Base-by-base conservation (phyloP, 140 eudicot genomes). In the Flaveria floridana region DNA sequence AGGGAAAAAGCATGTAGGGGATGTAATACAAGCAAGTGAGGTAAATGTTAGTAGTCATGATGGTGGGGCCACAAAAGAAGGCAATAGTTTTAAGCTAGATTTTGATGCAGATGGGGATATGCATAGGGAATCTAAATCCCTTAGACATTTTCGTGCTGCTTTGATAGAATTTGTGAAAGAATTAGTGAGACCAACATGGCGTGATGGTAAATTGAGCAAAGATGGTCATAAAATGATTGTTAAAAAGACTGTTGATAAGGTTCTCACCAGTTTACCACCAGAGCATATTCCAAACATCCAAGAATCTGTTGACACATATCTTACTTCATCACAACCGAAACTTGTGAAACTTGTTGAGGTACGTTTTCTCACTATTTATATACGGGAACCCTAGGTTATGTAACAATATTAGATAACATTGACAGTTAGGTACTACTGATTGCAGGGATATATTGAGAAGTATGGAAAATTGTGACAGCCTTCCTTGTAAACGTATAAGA, bases 341-440 rank as follows among this genome's bases (percentile, higher is more conserved):
- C 83, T 95, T n/a, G 61, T 72, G 61, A 95, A 95, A 83, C 92
- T 95, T 47, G 91, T 95, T 70, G 95, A 95, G 97, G 99, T 95
- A 72, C 82, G 92, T 89, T 71, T 84, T 28, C 76, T 25, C 28
- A 65, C 44, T 73, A 0, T 16, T 12, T 57, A 14, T 48, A 65
- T 21, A 50, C 53, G 64, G 25, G 14, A 65, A 16, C 42, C 26
- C n/a, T 47, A 68, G 68, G 56, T 25, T 44, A 21, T 51, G n/a
- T 23, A 30, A n/a, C 51, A 57, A 21, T 44, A 47, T 53, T 11
- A 44, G 28, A 74, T 46, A 44, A 12, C 26, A 46, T 26, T 81
- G 82, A 81, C 55, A 28, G 68, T 73, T 79, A 77, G 78, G 53
- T 82, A 65, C 23, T 75, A 70, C 15, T 82, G 46, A 52, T 73